These are phyloP conservation scores for Epichloe typhina DNA, from an alignment of 2,329 filamentous ascomycete species.

Conservation along the genomic window DNA sequence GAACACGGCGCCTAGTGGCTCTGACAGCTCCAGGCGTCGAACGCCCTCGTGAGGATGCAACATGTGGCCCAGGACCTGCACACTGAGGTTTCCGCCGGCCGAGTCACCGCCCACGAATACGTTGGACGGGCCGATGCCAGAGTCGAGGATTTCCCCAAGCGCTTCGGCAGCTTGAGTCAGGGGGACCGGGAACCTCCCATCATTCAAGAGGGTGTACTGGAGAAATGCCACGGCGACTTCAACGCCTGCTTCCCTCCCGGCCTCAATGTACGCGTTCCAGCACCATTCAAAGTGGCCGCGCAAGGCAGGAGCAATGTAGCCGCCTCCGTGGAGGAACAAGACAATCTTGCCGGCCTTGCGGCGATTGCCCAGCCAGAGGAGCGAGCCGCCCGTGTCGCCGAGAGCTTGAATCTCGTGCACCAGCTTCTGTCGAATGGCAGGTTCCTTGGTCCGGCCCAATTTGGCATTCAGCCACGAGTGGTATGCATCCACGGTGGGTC, in stretches of 20 bases:
- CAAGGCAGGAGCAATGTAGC: slow-evolving; percentile 11
- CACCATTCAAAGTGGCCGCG: slow-evolving; percentile 15
- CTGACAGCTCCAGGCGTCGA: slow-evolving; percentile 10
- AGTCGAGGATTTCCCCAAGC: slow-evolving; percentile 16
- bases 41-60: slow-evolving; percentile 17
- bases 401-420: slow-evolving; percentile 11
- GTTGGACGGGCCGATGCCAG: slow-evolving; percentile 17
- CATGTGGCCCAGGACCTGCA: slow-evolving; percentile 20
- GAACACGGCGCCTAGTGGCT: slow-evolving; percentile 18
- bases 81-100: slow-evolving; percentile 22
- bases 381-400: slow-evolving; percentile 6
- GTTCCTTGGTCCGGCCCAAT: slow-evolving; percentile 2
- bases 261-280: slow-evolving; percentile 14
- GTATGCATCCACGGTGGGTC: slow-evolving; percentile 11
- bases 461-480: slow-evolving; percentile 13
- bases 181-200: slow-evolving; percentile 17
- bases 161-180: slow-evolving; percentile 19
- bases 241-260: slow-evolving; percentile 9
- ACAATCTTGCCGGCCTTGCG: slow-evolving; percentile 15
- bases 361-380: slow-evolving; percentile 17
- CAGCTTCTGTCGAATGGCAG: slow-evolving; percentile 7
- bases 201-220: slow-evolving; percentile 21
- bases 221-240: slow-evolving; percentile 20
- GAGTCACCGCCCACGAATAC: slow-evolving; percentile 25
- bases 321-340: slow-evolving; percentile 18